phyloP scores from a whole-genome alignment of 768 basidiomycete genomes.

The Lactarius sanguifluus region DNA sequence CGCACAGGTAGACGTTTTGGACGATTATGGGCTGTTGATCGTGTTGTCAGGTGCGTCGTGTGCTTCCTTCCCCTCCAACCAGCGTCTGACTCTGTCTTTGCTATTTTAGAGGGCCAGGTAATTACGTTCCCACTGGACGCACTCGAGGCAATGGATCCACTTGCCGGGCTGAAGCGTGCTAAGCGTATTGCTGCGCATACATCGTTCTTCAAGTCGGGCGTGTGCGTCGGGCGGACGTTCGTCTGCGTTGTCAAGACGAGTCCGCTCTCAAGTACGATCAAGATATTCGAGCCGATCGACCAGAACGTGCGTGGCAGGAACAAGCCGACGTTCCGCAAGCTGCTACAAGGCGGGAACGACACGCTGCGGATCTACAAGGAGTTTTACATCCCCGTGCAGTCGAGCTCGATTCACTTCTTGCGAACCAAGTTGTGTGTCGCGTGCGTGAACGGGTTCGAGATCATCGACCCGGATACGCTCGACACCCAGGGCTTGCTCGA shows the following conservation, averaged over 20 bases:
- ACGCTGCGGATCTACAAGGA: slow-evolving; percentile 95
- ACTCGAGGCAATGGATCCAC: slow-evolving; percentile 85
- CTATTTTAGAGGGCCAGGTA: slow-evolving; percentile 78
- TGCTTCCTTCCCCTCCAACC: neutral
- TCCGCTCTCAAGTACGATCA: slow-evolving; percentile 94
- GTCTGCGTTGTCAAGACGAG: slow-evolving; percentile 98
- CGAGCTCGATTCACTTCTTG: slow-evolving; percentile 93
- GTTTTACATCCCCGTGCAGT: slow-evolving; percentile 98
- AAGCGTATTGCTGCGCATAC: slow-evolving; percentile 96
- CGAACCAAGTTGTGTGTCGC: slow-evolving; percentile 98
- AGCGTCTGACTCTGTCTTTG: neutral
- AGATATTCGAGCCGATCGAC: slow-evolving; percentile 95
- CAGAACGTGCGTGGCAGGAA: slow-evolving; percentile 73
- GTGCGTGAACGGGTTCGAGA: slow-evolving; percentile 96
- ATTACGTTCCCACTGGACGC: slow-evolving; percentile 95
- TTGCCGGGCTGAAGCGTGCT: slow-evolving; percentile 87
- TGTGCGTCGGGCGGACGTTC: slow-evolving; percentile 85
- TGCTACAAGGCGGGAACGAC: slow-evolving; percentile 93
- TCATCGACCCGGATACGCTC: slow-evolving; percentile 94
- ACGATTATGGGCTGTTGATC: slow-evolving; percentile 92
- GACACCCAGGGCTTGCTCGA: slow-evolving; percentile 97
- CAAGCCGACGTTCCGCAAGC: slow-evolving; percentile 92
- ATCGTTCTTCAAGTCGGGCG: slow-evolving; percentile 95
- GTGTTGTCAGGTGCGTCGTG: slow-evolving; percentile 85
- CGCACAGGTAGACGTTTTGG: slow-evolving; percentile 91